phyloP scores from a whole-genome alignment of 139 green algal species.

The Chlamydomonas schloesseri region DNA sequence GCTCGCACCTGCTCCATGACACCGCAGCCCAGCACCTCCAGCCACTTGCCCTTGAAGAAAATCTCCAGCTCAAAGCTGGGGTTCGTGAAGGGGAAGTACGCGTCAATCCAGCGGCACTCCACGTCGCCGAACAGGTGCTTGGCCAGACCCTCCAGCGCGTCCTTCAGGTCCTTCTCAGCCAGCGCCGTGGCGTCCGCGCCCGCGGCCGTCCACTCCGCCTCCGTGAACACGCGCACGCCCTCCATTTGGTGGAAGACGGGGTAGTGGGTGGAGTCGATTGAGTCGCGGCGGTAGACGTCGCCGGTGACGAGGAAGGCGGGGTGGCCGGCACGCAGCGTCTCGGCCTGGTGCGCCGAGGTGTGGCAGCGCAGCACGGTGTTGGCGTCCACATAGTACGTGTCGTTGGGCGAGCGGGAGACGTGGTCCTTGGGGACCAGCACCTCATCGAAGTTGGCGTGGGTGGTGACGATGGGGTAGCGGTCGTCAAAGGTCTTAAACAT shows the following conservation, averaged over 20 bases:
- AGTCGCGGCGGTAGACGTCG: slow-evolving; percentile 97
- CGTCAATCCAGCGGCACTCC: slow-evolving; percentile 92
- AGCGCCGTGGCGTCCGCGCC: slow-evolving; percentile 69
- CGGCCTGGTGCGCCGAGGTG: slow-evolving; percentile 81
- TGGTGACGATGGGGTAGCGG: slow-evolving; percentile 90
- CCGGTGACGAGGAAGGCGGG: slow-evolving; percentile 93
- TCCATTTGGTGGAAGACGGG: slow-evolving; percentile 99
- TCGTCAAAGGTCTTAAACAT: slow-evolving; percentile 93
- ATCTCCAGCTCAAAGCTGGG: slow-evolving; percentile 99
- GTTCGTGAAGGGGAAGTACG: slow-evolving; percentile 99
- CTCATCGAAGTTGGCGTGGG: slow-evolving; percentile 64
- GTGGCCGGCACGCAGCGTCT: slow-evolving; percentile 87
- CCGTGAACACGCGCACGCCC: slow-evolving; percentile 85
- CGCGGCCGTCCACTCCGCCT: slow-evolving; percentile 73
- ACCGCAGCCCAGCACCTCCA: slow-evolving; percentile 99
- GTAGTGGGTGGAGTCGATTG: slow-evolving; percentile 99
- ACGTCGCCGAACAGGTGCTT: slow-evolving; percentile 90
- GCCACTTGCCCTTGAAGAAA: slow-evolving; percentile 98
- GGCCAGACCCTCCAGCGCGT: slow-evolving; percentile 90
- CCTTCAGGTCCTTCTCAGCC: slow-evolving; percentile 90
- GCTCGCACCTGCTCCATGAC: slow-evolving; percentile 92
- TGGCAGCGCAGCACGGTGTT: slow-evolving; percentile 76
- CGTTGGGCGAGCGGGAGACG: slow-evolving; percentile 90
- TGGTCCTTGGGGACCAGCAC: slow-evolving; percentile 95
- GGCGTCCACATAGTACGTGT: slow-evolving; percentile 97